Conservation (phyloP, 352 stramenopile genomes). For the Pythium myriotylum region DNA sequence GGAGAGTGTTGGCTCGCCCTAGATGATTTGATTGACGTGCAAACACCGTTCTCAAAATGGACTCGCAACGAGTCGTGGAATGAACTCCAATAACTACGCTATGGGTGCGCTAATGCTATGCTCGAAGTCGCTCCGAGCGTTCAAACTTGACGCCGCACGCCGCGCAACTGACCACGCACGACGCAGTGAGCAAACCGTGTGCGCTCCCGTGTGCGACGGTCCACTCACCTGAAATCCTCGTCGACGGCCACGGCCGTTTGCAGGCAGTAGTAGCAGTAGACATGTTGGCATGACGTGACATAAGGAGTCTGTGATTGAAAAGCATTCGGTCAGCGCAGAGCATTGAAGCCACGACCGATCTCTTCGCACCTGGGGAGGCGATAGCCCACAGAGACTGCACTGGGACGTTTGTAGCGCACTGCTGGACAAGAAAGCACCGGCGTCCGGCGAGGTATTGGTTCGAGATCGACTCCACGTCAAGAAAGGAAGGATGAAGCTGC, state of each 20-base stretch:
- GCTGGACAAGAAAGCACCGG: conserved; percentile 9
- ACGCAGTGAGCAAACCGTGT: neutral
- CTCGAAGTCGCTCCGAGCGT: conserved; percentile 55
- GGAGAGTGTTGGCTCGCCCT: too few relatives aligned
- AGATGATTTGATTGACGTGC: too few relatives aligned
- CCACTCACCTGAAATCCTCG: conserved; percentile 72
- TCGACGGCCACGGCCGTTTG: conserved; percentile 73
- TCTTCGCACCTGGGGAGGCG: conserved; percentile 45
- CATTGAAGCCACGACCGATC: neutral
- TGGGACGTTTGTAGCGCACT: conserved; percentile 27
- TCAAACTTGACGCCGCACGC: conserved; percentile 70
- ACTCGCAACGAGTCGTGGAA: neutral
- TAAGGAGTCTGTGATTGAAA: conserved; percentile 64
- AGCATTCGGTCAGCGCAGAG: neutral
- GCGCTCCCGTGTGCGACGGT: neutral
- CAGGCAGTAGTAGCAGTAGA: conserved; percentile 88
- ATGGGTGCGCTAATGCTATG: conserved; percentile 21
- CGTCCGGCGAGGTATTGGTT: conserved; percentile 12
- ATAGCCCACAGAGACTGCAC: conserved; percentile 67
- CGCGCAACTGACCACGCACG: conserved; percentile 43
- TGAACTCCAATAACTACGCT: too few relatives aligned
- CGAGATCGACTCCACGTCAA: conserved; percentile 65
- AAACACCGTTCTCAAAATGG: too few relatives aligned
- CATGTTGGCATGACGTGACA: conserved; percentile 84
- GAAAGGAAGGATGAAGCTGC: conserved; percentile 73